Evolutionary conservation across 768 basidiomycete genomes (phyloP).

Genomic region (Trametes cingulata): DNA sequence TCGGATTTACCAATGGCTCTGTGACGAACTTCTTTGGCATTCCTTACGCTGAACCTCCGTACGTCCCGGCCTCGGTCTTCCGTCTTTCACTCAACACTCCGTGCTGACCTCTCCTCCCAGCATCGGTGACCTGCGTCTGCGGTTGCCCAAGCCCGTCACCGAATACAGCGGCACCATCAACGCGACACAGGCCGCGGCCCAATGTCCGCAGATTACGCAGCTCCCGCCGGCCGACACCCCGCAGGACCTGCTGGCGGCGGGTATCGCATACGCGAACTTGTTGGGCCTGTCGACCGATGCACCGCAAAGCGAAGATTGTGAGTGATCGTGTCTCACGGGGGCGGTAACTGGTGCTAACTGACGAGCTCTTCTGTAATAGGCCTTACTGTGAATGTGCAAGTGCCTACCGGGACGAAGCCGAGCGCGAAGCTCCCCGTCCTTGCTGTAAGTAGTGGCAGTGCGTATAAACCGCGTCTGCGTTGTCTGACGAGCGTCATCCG

Average conservation of each 20-base stretch:
- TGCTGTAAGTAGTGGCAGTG: conserved; percentile 20
- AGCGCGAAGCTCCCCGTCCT: too few relatives aligned
- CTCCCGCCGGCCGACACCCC: neutral
- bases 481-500: too few relatives aligned
- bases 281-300: neutral
- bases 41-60: conserved; percentile 35
- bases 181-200: conserved; percentile 16
- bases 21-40: conserved; percentile 29
- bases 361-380: too few relatives aligned
- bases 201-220: conserved; percentile 12
- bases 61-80: neutral
- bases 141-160: neutral
- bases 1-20: conserved; percentile 17
- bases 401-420: conserved; percentile 1
- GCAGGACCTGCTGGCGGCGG: neutral
- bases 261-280: neutral
- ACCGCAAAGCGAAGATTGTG: conserved; percentile 19
- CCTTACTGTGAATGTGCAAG: conserved; percentile 25
- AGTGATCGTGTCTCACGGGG: neutral
- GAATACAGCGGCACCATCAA: conserved; percentile 10
- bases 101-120: neutral
- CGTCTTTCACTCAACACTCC: neutral
- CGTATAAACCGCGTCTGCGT: too few relatives aligned
- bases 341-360: too few relatives aligned
- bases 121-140: conserved; percentile 9